A percentile compares a stretch with the other conserved stretches of the same genome.
Conservation (phyloP, 2,329 filamentous ascomycete species). For the Aspergillus terreus region DNA sequence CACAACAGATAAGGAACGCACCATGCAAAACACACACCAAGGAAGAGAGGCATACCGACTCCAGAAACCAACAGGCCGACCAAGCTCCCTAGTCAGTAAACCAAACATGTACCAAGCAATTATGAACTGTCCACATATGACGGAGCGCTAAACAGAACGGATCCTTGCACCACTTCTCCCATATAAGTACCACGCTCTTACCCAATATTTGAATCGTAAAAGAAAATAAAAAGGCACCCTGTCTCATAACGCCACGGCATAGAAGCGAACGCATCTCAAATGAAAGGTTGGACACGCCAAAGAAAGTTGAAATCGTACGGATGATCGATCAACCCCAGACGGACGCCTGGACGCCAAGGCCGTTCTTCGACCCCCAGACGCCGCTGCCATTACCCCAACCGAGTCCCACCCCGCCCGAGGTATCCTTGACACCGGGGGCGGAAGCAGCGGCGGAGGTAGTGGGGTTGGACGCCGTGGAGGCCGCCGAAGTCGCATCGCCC, state of each 20-base stretch:
- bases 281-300: slow-evolving; percentile 7
- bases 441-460: slow-evolving; percentile 42
- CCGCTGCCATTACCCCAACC: slow-evolving; percentile 77
- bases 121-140: slow-evolving; percentile 23
- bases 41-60: slow-evolving; percentile 24
- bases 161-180: slow-evolving; percentile 20
- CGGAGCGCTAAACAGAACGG: slow-evolving; percentile 18
- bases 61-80: slow-evolving; percentile 29
- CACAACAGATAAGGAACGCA: slow-evolving; percentile 7
- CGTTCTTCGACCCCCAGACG: slow-evolving; percentile 80
- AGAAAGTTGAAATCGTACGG: neutral
- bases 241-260: slow-evolving; percentile 26
- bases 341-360: slow-evolving; percentile 81
- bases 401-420: slow-evolving; percentile 46
- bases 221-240: slow-evolving; percentile 14
- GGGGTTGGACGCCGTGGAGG: slow-evolving; percentile 59
- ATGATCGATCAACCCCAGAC: slow-evolving; percentile 74
- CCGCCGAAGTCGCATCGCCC: slow-evolving; percentile 40
- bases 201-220: slow-evolving; percentile 20
- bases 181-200: slow-evolving; percentile 33
- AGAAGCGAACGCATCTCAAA: slow-evolving; percentile 18
- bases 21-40: slow-evolving; percentile 18
- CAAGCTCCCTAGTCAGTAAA: slow-evolving; percentile 26
- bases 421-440: slow-evolving; percentile 32
- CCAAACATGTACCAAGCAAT: slow-evolving; percentile 24